phyloP scores from a whole-genome alignment of 768 basidiomycete genomes.

The Cantharellus anzutake region DNA sequence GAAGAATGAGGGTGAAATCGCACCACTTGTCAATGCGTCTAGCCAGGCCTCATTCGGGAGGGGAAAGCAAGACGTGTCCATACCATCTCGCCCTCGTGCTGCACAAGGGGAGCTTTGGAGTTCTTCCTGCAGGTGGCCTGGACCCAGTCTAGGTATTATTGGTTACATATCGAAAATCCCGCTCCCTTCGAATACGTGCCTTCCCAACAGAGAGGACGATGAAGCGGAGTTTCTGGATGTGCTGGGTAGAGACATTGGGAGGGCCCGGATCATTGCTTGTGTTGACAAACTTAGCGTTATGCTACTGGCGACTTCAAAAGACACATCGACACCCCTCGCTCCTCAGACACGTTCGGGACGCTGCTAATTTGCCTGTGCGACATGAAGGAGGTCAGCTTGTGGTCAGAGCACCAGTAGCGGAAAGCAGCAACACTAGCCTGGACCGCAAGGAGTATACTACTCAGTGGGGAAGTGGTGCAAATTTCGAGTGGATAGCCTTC shows the following conservation, averaged over 20 bases:
- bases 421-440: neutral
- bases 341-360: conserved; percentile 30
- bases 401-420: conserved; percentile 11
- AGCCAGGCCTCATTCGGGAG: conserved; percentile 1
- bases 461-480: neutral
- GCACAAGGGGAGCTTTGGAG: neutral
- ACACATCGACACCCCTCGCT: conserved; percentile 30
- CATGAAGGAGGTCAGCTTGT: conserved; percentile 28
- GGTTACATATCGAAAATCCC: neutral
- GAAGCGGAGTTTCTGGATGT: neutral
- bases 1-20: neutral
- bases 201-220: neutral
- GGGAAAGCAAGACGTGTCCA: conserved; percentile 1
- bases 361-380: conserved; percentile 29
- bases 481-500: conserved; percentile 24
- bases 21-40: neutral
- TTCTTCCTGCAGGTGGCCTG: neutral
- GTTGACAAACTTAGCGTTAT: conserved; percentile 9
- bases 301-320: conserved; percentile 25
- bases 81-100: conserved; percentile 3
- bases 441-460: neutral
- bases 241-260: neutral
- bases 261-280: neutral
- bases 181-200: too few relatives aligned
- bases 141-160: neutral